Evolutionary conservation across 176 grass and related monocot species (phyloP).

Genomic region (Zizania latifolia): DNA sequence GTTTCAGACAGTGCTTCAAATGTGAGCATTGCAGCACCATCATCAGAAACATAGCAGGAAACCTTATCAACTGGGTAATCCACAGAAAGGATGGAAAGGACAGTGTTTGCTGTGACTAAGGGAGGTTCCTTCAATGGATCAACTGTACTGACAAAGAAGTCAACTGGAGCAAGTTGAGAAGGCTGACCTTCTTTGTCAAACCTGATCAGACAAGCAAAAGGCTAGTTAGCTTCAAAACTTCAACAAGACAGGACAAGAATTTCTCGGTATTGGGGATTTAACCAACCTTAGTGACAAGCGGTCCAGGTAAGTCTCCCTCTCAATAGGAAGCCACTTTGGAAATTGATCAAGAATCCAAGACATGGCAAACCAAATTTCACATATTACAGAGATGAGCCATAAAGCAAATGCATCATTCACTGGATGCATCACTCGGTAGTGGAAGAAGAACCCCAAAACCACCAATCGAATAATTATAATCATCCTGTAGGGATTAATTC

Average conservation of each 20-base stretch:
- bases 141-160: slow-evolving; percentile 93
- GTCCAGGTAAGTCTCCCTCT: slow-evolving; percentile 93
- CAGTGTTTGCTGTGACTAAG: slow-evolving; percentile 90
- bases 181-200: slow-evolving; percentile 83
- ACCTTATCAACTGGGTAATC: slow-evolving; percentile 85
- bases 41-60: slow-evolving; percentile 98
- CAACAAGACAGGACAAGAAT: slow-evolving; percentile 15
- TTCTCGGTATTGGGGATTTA: slow-evolving; percentile 9
- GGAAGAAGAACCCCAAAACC: slow-evolving; percentile 92
- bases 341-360: slow-evolving; percentile 99
- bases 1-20: slow-evolving; percentile 91
- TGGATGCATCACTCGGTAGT: slow-evolving; percentile 79
- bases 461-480: slow-evolving; percentile 90
- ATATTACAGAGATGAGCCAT: slow-evolving; percentile 95
- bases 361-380: slow-evolving; percentile 92
- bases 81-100: slow-evolving; percentile 85
- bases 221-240: slow-evolving; percentile 2
- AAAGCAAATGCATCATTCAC: slow-evolving; percentile 75
- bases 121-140: slow-evolving; percentile 87
- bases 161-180: slow-evolving; percentile 65
- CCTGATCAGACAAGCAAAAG: slow-evolving; percentile 40
- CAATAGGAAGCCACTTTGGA: slow-evolving; percentile 91
- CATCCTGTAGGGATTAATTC: slow-evolving; percentile 90
- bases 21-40: slow-evolving; percentile 94
- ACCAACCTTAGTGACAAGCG: slow-evolving; percentile 79